Percentiles rank a stretch among this genome's conserved stretches.
Evolutionary conservation across 2,329 filamentous ascomycete genomes (phyloP).

Genomic region (Colletotrichum sp.): DNA sequence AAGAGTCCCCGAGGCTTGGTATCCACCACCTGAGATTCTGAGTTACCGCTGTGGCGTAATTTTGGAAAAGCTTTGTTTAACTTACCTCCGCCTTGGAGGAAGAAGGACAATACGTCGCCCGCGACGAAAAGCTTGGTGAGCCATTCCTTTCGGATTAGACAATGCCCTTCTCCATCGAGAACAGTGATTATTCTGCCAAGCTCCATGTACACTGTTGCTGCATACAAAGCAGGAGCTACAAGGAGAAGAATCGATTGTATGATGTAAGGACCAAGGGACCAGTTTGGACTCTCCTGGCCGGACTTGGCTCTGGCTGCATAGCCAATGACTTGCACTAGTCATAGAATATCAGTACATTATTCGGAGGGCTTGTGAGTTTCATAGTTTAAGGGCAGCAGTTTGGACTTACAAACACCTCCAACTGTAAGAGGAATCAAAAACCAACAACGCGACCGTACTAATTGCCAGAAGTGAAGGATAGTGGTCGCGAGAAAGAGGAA

Average conservation of each 20-base stretch:
- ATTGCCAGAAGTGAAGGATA: slow-evolving; percentile 41
- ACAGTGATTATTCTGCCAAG: slow-evolving; percentile 48
- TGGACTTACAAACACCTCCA: slow-evolving; percentile 50
- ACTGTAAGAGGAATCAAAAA: slow-evolving; percentile 58
- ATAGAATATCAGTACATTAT: neutral
- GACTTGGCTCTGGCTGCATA: slow-evolving; percentile 57
- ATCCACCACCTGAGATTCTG: neutral
- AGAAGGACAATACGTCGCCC: slow-evolving; percentile 58
- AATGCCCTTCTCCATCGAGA: slow-evolving; percentile 37
- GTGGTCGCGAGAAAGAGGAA: slow-evolving; percentile 46
- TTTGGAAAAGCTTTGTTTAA: accelerated
- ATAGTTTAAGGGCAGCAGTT: slow-evolving; percentile 19
- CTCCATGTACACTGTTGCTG: slow-evolving; percentile 57
- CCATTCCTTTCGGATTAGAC: slow-evolving; percentile 39
- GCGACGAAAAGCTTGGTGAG: slow-evolving; percentile 60
- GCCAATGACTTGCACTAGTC: slow-evolving; percentile 51
- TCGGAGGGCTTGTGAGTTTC: neutral
- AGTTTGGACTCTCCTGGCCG: slow-evolving; percentile 41
- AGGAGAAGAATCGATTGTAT: slow-evolving; percentile 49
- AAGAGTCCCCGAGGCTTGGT: slow-evolving; percentile 4
- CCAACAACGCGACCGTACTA: slow-evolving; percentile 49
- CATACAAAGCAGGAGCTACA: slow-evolving; percentile 51
- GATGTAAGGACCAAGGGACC: slow-evolving; percentile 40
- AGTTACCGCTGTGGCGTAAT: neutral
- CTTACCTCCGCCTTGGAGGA: slow-evolving; percentile 51